A percentile compares a stretch with the other conserved stretches of the same genome.
Evolutionary conservation across 257 asterid genomes (phyloP).

Genomic region (Solanum sejunctum): DNA sequence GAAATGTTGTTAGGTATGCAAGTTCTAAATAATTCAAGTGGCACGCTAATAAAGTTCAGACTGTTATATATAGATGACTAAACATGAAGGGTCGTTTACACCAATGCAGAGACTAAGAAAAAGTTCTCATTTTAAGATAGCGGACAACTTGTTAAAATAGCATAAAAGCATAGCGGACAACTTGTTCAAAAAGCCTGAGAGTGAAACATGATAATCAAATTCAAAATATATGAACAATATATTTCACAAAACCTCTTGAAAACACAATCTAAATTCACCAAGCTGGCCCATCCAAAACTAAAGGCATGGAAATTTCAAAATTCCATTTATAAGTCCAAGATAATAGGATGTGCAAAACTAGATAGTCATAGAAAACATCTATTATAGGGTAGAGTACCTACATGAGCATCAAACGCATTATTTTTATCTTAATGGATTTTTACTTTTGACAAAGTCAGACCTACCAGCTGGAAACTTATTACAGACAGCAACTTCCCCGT

Average conservation of each 20-base stretch:
- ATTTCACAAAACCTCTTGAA: not conserved
- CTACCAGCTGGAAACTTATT: constrained; percentile 29
- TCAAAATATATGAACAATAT: not conserved
- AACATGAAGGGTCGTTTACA: not conserved
- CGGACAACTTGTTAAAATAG: not conserved
- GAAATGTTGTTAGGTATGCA: not conserved
- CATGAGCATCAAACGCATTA: not conserved
- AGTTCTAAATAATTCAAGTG: not conserved
- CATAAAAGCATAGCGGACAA: not conserved
- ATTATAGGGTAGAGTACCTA: not conserved
- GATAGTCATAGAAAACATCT: not conserved
- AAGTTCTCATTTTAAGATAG: not conserved
- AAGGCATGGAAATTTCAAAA: not conserved
- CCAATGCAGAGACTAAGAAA: not conserved
- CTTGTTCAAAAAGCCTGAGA: not conserved
- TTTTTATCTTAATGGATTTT: not conserved
- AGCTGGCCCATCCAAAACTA: not conserved
- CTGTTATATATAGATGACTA: not conserved
- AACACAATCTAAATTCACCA: not conserved
- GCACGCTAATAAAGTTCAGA: not conserved
- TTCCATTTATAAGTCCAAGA: not conserved
- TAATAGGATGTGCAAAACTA: not conserved
- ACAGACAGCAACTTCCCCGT: constrained; percentile 7
- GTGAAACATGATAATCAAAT: not conserved
- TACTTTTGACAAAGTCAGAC: constrained; percentile 7